These are phyloP conservation scores for Gautieria morchelliformis DNA, from an alignment of 768 basidiomycete genomes.

Conservation along the genomic window DNA sequence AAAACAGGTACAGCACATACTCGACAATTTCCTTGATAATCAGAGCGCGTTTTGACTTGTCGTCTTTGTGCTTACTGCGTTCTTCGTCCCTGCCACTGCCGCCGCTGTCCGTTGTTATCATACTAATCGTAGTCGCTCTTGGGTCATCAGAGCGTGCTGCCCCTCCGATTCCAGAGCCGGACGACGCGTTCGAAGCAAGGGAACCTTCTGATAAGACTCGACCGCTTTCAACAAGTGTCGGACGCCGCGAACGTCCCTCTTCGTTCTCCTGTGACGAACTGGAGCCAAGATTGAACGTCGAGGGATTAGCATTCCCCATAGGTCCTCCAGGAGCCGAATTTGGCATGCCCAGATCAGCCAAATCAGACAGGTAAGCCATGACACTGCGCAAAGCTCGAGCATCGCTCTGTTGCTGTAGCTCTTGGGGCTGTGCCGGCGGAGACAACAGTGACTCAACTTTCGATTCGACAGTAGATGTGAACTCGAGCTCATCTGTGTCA, in stretches of 20 bases:
- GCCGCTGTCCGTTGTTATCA: slow-evolving; percentile 62
- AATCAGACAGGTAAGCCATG: slow-evolving; percentile 92
- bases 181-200: slow-evolving; percentile 20
- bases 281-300: slow-evolving; percentile 19
- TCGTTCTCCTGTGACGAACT: slow-evolving; percentile 13
- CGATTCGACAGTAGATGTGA: neutral
- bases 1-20: slow-evolving; percentile 36
- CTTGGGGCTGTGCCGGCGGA: slow-evolving; percentile 34
- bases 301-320: slow-evolving; percentile 33
- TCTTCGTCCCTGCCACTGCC: slow-evolving; percentile 46
- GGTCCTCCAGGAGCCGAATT: slow-evolving; percentile 45
- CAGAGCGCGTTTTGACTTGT: slow-evolving; percentile 73
- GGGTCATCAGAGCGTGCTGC: slow-evolving; percentile 12
- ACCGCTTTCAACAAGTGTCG: slow-evolving; percentile 52
- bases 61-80: slow-evolving; percentile 87
- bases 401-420: slow-evolving; percentile 64
- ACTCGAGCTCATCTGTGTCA: slow-evolving; percentile 20
- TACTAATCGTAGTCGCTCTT: slow-evolving; percentile 58
- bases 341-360: slow-evolving; percentile 80
- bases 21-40: slow-evolving; percentile 86
- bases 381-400: slow-evolving; percentile 79
- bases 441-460: neutral
- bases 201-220: slow-evolving; percentile 41
- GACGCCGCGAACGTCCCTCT: slow-evolving; percentile 52
- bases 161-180: slow-evolving; percentile 35